phyloP scores from a whole-genome alignment of 169 alveolate species.

The Plasmodium gonderi region DNA sequence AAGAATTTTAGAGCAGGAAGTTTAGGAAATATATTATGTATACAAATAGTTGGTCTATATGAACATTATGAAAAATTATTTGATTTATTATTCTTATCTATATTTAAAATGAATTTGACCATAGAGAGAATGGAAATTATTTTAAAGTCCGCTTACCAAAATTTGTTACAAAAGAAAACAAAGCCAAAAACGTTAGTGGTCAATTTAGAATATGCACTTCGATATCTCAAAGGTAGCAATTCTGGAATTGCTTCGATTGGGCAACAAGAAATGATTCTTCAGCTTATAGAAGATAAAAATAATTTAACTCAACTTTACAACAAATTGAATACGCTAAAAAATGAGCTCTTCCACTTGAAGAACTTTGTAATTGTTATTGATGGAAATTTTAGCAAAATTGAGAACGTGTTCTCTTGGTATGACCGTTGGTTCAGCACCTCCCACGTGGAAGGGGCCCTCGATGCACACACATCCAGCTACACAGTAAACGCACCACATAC shows the following conservation, averaged over 20 bases:
- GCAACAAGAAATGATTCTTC: conserved; percentile 50
- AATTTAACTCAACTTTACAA: background rate
- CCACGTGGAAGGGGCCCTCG: background rate
- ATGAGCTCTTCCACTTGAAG: conserved; percentile 5
- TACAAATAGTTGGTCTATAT: conserved; percentile 73
- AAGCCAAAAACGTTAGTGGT: conserved; percentile 44
- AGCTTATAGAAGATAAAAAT: conserved; percentile 25
- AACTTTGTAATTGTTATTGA: conserved; percentile 34
- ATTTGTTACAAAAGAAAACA: conserved; percentile 63
- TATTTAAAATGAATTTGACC: conserved; percentile 36
- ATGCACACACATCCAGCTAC: background rate
- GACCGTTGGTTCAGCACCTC: conserved; percentile 16
- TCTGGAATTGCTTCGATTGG: conserved; percentile 46
- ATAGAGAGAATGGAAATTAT: conserved; percentile 55
- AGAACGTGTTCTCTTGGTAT: conserved; percentile 40
- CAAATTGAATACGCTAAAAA: conserved; percentile 25
- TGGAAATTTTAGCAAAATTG: conserved; percentile 24
- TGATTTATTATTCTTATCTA: conserved; percentile 56
- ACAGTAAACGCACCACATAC: background rate
- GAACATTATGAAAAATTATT: conserved; percentile 74
- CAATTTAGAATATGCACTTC: conserved; percentile 52
- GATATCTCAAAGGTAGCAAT: conserved; percentile 23
- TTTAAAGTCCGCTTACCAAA: conserved; percentile 57
- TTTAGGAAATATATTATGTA: conserved; percentile 63
- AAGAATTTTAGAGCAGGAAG: conserved; percentile 71